Percentiles rank a stretch among this genome's conserved stretches.
phyloP scores from a whole-genome alignment of 768 basidiomycete genomes.

The Panaeolus cyanescens region DNA sequence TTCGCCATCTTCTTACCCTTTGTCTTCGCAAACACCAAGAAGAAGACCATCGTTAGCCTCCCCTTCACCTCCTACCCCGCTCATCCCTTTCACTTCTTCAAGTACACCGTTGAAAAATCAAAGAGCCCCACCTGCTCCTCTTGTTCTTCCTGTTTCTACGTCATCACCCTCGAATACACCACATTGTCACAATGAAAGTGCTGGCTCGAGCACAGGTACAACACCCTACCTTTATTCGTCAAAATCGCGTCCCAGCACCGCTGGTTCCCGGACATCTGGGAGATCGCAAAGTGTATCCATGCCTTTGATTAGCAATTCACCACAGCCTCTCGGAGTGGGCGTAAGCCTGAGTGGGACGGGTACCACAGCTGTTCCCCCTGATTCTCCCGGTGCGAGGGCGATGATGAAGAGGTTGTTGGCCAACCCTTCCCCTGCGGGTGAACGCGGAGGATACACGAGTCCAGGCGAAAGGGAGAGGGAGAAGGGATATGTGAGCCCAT shows the following conservation, averaged over 20 bases:
- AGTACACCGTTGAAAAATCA: not conserved
- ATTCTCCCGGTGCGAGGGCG: not conserved
- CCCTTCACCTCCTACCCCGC: not conserved
- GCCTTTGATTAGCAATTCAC: not conserved
- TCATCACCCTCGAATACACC: not conserved
- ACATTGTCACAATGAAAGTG: not conserved
- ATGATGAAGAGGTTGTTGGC: not conserved
- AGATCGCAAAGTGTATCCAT: not conserved
- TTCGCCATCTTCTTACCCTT: not conserved
- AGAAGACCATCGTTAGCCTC: not conserved
- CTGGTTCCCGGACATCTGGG: not conserved
- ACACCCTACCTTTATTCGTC: not conserved
- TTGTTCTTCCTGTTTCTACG: not conserved
- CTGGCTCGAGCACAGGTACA: not conserved
- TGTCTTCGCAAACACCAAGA: not conserved
- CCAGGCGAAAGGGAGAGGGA: not conserved
- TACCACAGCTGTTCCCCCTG: not conserved
- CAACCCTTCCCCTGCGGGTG: not conserved
- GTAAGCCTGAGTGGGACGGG: not conserved
- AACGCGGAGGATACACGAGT: not conserved
- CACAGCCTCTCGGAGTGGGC: not conserved
- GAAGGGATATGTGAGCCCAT: not conserved
- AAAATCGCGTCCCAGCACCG: not conserved
- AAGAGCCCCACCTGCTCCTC: not conserved
- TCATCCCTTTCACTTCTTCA: not conserved